Evolutionary conservation across 1,284 basidiomycete genomes (phyloP).

Genomic region (Gymnopus androsaceus): DNA sequence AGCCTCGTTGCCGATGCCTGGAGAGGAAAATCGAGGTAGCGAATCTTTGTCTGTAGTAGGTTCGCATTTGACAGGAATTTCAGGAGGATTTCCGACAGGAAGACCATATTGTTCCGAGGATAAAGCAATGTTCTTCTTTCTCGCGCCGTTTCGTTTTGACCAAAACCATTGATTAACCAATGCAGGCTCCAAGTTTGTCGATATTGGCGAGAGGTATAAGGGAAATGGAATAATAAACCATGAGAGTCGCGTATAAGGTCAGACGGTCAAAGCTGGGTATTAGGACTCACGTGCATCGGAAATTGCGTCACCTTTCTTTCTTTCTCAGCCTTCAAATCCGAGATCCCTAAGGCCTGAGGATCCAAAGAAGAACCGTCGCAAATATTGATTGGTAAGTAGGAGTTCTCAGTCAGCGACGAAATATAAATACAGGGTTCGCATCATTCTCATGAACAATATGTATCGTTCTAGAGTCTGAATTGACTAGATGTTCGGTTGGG

Average conservation of each 20-base stretch:
- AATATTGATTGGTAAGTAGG: not conserved
- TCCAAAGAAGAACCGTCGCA: too few relatives aligned
- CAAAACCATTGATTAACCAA: conserved; percentile 8
- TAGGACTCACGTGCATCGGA: not conserved
- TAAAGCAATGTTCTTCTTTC: not conserved
- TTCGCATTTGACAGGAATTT: not conserved
- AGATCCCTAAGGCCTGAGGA: too few relatives aligned
- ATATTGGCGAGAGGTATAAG: conserved; percentile 4
- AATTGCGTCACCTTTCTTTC: not conserved
- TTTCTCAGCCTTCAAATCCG: not conserved
- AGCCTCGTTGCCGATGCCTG: not conserved
- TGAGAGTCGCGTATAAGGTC: not conserved
- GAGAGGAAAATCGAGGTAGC: not conserved
- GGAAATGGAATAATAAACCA: not conserved
- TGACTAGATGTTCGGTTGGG: too few relatives aligned
- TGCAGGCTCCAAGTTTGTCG: not conserved
- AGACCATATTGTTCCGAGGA: not conserved
- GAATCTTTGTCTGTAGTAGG: not conserved
- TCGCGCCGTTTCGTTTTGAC: not conserved
- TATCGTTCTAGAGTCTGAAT: too few relatives aligned
- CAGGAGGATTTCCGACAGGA: conserved; percentile 8
- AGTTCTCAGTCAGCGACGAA: too few relatives aligned
- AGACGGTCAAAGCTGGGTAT: not conserved
- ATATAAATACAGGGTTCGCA: not conserved
- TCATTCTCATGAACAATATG: not conserved